A percentile compares a stretch with the other conserved stretches of the same genome.
phyloP scores from a whole-genome alignment of 805 yeast species.

The Danielozyma ontarioensis region DNA sequence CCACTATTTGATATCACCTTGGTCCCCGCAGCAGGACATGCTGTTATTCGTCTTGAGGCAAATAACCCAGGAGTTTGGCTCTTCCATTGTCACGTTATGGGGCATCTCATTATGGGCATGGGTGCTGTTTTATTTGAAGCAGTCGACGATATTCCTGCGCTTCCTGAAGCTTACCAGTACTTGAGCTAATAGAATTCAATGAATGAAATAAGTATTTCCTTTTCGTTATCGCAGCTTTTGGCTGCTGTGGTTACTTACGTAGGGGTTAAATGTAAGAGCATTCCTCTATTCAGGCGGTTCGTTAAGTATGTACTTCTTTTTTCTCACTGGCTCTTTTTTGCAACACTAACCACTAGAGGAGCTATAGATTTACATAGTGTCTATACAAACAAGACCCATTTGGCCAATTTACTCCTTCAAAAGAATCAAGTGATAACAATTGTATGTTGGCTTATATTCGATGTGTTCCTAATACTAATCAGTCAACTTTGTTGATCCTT shows the following conservation, averaged over 20 bases:
- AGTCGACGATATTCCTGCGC: constrained; percentile 7
- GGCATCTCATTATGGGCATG: constrained; percentile 30
- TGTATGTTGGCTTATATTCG: no score
- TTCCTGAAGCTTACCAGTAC: background rate
- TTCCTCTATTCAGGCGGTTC: background rate
- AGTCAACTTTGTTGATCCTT: no score
- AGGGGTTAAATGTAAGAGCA: background rate
- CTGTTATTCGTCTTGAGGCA: constrained; percentile 25
- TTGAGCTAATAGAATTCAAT: background rate
- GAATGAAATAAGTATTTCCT: background rate
- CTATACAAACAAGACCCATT: no score
- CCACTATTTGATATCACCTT: constrained; percentile 22
- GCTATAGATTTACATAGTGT: no score
- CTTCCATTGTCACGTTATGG: constrained; percentile 30
- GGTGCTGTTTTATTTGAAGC: constrained; percentile 17
- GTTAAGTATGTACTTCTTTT: background rate
- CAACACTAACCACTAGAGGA: no score
- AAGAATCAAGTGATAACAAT: no score
- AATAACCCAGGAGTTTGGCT: constrained; percentile 29
- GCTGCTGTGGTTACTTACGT: background rate
- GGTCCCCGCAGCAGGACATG: constrained; percentile 27
- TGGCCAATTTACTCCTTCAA: no score
- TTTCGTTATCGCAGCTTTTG: background rate
- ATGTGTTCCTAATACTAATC: no score
- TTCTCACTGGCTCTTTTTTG: background rate